Percentiles rank a stretch among this genome's conserved stretches.
phyloP scores from a whole-genome alignment of 768 basidiomycete species.

The Cytidiella melzeri region DNA sequence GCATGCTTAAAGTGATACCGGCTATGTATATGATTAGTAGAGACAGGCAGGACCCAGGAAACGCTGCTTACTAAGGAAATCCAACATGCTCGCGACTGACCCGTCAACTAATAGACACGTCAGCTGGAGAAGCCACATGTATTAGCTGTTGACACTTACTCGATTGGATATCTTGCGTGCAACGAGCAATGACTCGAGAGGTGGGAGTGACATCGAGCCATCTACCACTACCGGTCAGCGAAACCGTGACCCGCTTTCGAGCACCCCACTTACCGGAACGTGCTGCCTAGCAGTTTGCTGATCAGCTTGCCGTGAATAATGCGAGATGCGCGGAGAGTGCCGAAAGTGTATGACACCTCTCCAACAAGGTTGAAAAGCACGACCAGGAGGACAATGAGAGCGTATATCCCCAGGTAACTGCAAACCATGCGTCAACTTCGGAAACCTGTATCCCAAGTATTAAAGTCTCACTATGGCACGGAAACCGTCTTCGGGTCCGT shows the following conservation, averaged over 20 bases:
- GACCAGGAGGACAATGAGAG: constrained; percentile 15
- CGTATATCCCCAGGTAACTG: constrained; percentile 28
- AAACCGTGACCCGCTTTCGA: not conserved
- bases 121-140: not conserved
- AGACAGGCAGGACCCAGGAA: constrained; percentile 5
- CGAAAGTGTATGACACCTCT: constrained; percentile 22
- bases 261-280: constrained; percentile 17
- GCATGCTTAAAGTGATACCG: constrained; percentile 27
- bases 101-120: constrained; percentile 2
- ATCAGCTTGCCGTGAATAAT: constrained; percentile 27
- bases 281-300: constrained; percentile 26
- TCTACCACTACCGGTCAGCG: constrained; percentile 18
- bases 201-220: constrained; percentile 48
- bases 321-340: constrained; percentile 26
- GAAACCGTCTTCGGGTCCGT: constrained; percentile 22
- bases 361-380: constrained; percentile 19
- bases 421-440: not conserved
- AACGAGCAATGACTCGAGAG: constrained; percentile 57
- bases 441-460: not conserved
- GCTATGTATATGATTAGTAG: constrained; percentile 4
- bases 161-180: constrained; percentile 57
- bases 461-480: constrained; percentile 25
- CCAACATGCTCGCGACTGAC: not conserved
- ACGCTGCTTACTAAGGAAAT: constrained; percentile 1
- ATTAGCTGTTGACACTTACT: constrained; percentile 13